Evolutionary conservation across 306 rosid species (phyloP).

Genomic region (Potentilla sterilis): DNA sequence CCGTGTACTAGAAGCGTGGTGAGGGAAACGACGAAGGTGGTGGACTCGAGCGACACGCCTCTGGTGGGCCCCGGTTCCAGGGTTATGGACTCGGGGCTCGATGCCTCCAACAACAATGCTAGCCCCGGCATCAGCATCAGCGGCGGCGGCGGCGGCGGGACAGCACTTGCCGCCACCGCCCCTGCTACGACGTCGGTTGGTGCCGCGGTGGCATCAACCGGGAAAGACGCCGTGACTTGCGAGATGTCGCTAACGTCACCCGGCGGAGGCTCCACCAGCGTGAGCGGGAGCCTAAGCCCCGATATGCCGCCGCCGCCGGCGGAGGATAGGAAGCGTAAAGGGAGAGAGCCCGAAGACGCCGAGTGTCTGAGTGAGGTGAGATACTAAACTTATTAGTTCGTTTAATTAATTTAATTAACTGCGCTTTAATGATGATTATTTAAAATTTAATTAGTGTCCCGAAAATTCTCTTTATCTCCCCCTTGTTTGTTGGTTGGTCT

Average conservation of each 20-base stretch:
- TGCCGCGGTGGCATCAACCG: slow-evolving; percentile 3
- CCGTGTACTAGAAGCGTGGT: slow-evolving; percentile 26
- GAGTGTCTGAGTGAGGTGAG: slow-evolving; percentile 65
- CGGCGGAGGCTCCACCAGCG: slow-evolving; percentile 36
- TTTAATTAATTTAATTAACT: not conserved
- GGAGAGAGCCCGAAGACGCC: slow-evolving; percentile 43
- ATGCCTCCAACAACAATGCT: slow-evolving; percentile 10
- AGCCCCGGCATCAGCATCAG: slow-evolving; percentile 16
- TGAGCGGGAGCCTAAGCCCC: slow-evolving; percentile 33
- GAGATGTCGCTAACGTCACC: slow-evolving; percentile 57
- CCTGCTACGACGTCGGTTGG: not conserved
- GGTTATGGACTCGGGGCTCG: slow-evolving; percentile 20
- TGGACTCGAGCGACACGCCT: slow-evolving; percentile 57
- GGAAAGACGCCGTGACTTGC: slow-evolving; percentile 31
- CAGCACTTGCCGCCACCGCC: not conserved
- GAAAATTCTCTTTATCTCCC: not conserved
- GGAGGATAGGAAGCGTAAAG: slow-evolving; percentile 62
- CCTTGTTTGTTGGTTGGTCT: too few species aligned
- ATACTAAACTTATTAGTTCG: not conserved
- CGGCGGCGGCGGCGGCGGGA: slow-evolving; percentile 21
- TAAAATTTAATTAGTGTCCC: not conserved
- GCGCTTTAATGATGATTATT: not conserved
- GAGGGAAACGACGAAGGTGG: slow-evolving; percentile 43
- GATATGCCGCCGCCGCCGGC: slow-evolving; percentile 31
- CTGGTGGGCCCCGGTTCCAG: slow-evolving; percentile 17